Evolutionary conservation across 257 asterid species (phyloP).

Genomic region (Solanum boliviense): DNA sequence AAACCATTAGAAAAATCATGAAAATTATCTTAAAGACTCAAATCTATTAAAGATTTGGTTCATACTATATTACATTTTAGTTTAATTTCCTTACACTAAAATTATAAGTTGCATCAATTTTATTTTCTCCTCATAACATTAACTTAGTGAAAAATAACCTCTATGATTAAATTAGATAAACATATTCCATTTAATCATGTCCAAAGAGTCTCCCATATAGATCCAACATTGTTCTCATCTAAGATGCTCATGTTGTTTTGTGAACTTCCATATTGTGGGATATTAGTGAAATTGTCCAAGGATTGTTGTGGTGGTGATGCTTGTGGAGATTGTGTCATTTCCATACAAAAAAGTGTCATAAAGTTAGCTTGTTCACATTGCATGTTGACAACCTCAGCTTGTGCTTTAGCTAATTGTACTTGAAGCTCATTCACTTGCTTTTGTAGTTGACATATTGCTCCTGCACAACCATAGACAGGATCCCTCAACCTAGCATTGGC

Average conservation of each 20-base stretch:
- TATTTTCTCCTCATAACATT: neutral
- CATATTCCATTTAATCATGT: constrained; percentile 13
- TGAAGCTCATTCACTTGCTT: constrained; percentile 59
- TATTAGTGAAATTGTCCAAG: constrained; percentile 7
- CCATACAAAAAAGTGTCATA: constrained; percentile 49
- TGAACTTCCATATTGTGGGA: neutral
- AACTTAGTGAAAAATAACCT: neutral
- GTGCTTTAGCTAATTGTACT: constrained; percentile 57
- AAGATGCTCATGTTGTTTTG: constrained; percentile 5
- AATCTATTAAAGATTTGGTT: neutral
- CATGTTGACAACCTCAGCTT: constrained; percentile 53
- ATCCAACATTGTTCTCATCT: constrained; percentile 34
- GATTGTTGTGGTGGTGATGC: constrained; percentile 18
- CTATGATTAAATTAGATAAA: neutral
- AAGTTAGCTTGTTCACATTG: constrained; percentile 57
- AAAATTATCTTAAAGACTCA: neutral
- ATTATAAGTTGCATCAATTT: neutral
- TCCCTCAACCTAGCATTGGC: constrained; percentile 71
- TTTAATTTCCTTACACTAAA: neutral
- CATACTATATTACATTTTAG: neutral
- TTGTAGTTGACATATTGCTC: constrained; percentile 65
- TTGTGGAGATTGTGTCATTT: constrained; percentile 16
- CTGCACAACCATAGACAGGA: constrained; percentile 76
- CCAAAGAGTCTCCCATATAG: constrained; percentile 37
- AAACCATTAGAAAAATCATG: constrained; percentile 5